Conservation (phyloP, 78 protist species). For the Dictyostelium purpureum region DNA sequence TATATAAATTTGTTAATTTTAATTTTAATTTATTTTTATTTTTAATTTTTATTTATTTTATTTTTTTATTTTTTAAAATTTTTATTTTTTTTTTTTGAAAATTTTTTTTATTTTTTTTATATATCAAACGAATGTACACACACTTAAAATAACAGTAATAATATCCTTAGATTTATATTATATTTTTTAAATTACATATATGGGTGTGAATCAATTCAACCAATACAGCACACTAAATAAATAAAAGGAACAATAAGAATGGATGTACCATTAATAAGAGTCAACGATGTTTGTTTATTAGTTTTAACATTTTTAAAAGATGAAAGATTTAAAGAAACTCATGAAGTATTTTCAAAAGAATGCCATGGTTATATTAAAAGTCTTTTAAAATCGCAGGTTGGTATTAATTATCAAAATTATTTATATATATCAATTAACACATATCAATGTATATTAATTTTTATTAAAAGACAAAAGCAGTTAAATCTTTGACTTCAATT, state of each 20-base stretch:
- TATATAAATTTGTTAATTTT: too few species aligned
- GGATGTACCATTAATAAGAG: neutral
- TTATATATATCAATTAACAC: neutral
- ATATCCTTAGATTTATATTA: neutral
- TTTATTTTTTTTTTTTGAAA: neutral
- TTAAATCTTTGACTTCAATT: slow-evolving; percentile 28
- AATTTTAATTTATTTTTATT: too few species aligned
- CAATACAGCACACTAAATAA: neutral
- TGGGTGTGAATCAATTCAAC: too few species aligned
- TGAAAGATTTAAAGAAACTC: slow-evolving; percentile 13
- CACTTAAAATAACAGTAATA: neutral
- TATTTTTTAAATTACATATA: too few species aligned
- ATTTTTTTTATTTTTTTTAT: neutral
- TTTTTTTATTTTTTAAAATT: too few species aligned
- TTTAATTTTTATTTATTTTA: too few species aligned
- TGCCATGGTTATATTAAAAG: neutral
- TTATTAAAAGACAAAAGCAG: neutral
- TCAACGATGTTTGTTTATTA: slow-evolving; percentile 44
- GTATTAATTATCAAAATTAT: neutral
- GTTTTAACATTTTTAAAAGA: slow-evolving; percentile 39
- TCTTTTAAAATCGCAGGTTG: neutral
- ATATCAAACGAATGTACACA: too few species aligned
- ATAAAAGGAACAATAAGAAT: neutral
- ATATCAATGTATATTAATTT: neutral
- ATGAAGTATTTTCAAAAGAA: slow-evolving; percentile 31